Evolutionary conservation across 352 stramenopile species (phyloP), one percentile per base, ranked within the genome.

Genomic region (Phytophthora pini): DNA sequence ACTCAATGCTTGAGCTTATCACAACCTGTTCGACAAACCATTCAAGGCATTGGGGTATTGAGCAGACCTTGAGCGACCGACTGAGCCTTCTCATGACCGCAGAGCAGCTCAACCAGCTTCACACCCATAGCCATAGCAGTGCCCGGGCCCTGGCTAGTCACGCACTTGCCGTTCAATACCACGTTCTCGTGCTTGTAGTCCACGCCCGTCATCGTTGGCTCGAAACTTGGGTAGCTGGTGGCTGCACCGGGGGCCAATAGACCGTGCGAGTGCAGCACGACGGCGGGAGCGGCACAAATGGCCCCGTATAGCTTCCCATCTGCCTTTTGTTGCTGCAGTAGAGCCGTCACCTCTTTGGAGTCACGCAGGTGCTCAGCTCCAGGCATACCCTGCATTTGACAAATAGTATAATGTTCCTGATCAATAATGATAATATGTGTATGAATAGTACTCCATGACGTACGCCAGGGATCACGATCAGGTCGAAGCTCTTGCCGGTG

Each of bases 101-200:
- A 80, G 8, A 95, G 77, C 46, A 93, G 59, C 65, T 92, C 82
- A 43, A 95, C 83, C 27, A 95, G 80, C 72, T 92, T 92, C 40
- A 95, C 69, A 6, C 81, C 84, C 81, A 95, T 92, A 20, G 80
- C 80, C 84, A 95, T 95, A 15, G 87, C 82, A 12, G 87, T 95
- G 4, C 72, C 87, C 8, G 87, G 87, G 0, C 87, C 87, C 63
- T 87, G 82, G 56, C 87, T 95, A 22, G 84, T 95, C 53, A 95
- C 65, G 45, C 87, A 95, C 47, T 90, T 87, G 61, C 68, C 79
- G 5, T 84, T 78, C 17, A 93, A 82, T 26, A 95, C 82, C 22
- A 95, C 82, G 17, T 73, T 72, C 13, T 88, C 72, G 44, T 80
- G 45, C 46, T 75, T 70, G 61, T 76, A 93, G 46, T 80, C 61